Evolutionary conservation across 2,329 filamentous ascomycete genomes (phyloP), one percentile per base, ranked within the genome.

Genomic region (Diaporthe capsici): DNA sequence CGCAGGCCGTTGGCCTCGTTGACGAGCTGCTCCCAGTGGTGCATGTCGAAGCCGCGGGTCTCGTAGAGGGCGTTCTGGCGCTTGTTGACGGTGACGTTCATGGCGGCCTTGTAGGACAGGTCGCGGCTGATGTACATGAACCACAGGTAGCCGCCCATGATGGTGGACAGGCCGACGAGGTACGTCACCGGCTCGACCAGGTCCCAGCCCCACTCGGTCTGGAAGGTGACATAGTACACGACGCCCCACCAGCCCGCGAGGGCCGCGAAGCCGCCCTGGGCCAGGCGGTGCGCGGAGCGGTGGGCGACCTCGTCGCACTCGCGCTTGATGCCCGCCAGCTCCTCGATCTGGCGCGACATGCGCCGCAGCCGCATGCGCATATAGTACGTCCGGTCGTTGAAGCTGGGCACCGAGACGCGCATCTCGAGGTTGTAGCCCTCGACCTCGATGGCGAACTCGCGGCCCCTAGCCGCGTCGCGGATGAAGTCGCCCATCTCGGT

Each of bases 401-500:
- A 98, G 63, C 93, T 95, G 0, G 96, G 96, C 13, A 98, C 95
- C 0, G 91, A 92, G 9, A 98, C 93, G 22, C 92, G 90, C 79
- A 98, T 93, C 79, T 95, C 91, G 20, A 84, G 79, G 15, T 83
- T 78, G 74, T 87, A 85, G 0, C 94, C 94, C 81, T 97, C 94
- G 74, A 98, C 94, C 72, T 93, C 91, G 58, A 98, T 92, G 4
- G 93, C 92, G 81, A 98, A 98, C 81, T 98, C 95, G 73, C 94
- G 92, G 0, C 94, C 94, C 4, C 94, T 89, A 0, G 95, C 94
- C 0, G 96, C 95, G 82, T 98, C 96, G 12, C 95, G 92, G 78
- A 98, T 97, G 81, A 98, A 98, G 84, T 98, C 96, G 13, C 96
- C 96, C 44, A 98, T 94, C 82, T 98, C 96, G 1, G 96, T 98